Base-by-base conservation (phyloP, 305 asterid genomes). In the Fraxinus greggii region DNA sequence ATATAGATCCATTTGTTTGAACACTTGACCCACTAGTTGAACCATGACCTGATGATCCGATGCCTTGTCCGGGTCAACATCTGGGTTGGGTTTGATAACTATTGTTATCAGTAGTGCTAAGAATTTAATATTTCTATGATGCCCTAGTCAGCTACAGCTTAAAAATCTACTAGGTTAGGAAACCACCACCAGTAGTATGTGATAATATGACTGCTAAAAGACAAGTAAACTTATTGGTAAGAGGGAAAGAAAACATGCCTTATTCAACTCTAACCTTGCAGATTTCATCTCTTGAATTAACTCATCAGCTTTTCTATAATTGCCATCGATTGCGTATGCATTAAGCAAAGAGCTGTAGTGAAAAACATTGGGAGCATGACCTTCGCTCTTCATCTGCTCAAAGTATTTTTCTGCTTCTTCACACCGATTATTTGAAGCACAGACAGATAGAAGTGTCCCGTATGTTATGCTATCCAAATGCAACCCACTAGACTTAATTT, bases 271-370 rank as follows among this genome's bases (percentile, higher is more conserved):
- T 81, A 94, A 72, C 26, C 98, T 97, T 70, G 89, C 89, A 78
- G 90, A 88, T 87, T 81, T 91, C 98, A 95, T 92, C 86, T 92
- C 97, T 84, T 90, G 89, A 80, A 95, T 87, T 86, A 94, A 78
- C 78, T 83, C 88, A 79, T 94, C 98, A 72, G 98, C 99, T 89
- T 87, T 92, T 69, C 56, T 80, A 83, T 85, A 90, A 86, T 92
- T 91, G 67, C 94, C 97, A 83, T 87, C 92, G 86, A 83, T 84
- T 19, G 99, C 92, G 82, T 88, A 94, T 38, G 99, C 98, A 91
- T 95, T 95, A 76, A 94, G 89, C 92, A 95, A 90, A 77, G 98
- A 95, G 85, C 99, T 94, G 86, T 93, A 94, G 86, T 94, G 99
- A 86, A 94, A 93, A 81, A 87, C 92, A 90, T 95, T 95, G 28